Percentiles rank a stretch among this genome's conserved stretches.
Conservation (phyloP, 2,329 filamentous ascomycete genomes). For the Juglanconis juglandina region DNA sequence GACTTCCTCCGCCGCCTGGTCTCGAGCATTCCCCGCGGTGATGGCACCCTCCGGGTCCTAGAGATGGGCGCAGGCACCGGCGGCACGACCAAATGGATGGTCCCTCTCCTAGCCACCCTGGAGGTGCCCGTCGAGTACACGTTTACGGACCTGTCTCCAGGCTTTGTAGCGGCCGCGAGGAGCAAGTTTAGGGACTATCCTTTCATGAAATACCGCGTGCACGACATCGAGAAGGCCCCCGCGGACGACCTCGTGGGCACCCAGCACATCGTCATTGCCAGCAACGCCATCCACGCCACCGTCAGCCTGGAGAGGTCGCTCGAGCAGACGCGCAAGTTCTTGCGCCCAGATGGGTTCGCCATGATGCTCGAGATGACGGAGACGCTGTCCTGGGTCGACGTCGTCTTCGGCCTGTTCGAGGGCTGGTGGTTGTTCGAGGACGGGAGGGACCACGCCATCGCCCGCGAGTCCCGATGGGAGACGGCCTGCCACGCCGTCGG, state of each 20-base stretch:
- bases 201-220: slow-evolving; percentile 26
- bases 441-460: slow-evolving; percentile 24
- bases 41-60: slow-evolving; percentile 27
- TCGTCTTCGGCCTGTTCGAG: slow-evolving; percentile 35
- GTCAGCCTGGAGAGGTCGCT: slow-evolving; percentile 20
- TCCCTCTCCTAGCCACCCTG: slow-evolving; percentile 25
- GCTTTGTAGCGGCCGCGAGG: slow-evolving; percentile 28
- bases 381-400: slow-evolving; percentile 29
- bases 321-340: slow-evolving; percentile 22
- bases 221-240: slow-evolving; percentile 29
- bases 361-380: slow-evolving; percentile 33
- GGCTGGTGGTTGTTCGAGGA: slow-evolving; percentile 39
- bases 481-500: slow-evolving; percentile 23
- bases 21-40: slow-evolving; percentile 7
- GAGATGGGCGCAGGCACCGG: slow-evolving; percentile 32
- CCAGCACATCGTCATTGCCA: slow-evolving; percentile 31
- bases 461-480: slow-evolving; percentile 23
- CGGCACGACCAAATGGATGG: slow-evolving; percentile 29
- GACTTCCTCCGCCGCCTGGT: background rate
- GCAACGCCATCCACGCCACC: slow-evolving; percentile 34
- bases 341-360: slow-evolving; percentile 32
- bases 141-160: slow-evolving; percentile 36
- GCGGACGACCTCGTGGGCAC: slow-evolving; percentile 23
- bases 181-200: slow-evolving; percentile 23
- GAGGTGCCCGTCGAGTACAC: slow-evolving; percentile 33